These are phyloP conservation scores for Neophaeococcomyces mojaviensis DNA, from an alignment of 2,329 filamentous ascomycete species.

Conservation along the genomic window DNA sequence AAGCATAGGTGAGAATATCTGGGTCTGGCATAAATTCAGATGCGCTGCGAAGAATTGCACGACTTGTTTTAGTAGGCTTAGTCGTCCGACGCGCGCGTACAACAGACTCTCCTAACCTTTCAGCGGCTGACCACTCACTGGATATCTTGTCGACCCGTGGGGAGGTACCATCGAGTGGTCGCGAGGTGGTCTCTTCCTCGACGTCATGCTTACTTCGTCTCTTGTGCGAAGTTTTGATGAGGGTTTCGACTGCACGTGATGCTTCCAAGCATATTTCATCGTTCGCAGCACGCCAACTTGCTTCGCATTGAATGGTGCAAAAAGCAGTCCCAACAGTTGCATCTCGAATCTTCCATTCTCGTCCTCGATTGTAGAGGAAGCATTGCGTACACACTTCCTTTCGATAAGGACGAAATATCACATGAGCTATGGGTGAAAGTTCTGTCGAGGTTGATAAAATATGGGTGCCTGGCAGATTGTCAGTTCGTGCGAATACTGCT, in stretches of 20 bases:
- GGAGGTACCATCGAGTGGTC: background rate
- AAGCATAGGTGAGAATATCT: slow-evolving; percentile 7
- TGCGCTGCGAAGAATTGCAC: background rate
- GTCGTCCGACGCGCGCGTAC: background rate
- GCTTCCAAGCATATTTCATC: slow-evolving; percentile 2
- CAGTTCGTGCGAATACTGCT: slow-evolving; percentile 7
- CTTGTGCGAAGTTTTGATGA: background rate
- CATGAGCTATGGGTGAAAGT: slow-evolving; percentile 9
- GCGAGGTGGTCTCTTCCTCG: background rate
- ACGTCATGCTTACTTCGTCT: background rate
- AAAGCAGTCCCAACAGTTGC: slow-evolving; percentile 7
- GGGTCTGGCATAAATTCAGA: background rate
- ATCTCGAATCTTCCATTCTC: slow-evolving; percentile 13
- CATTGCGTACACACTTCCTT: slow-evolving; percentile 16
- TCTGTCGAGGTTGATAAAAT: slow-evolving; percentile 8
- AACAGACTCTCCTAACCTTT: background rate
- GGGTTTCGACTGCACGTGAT: slow-evolving; percentile 3
- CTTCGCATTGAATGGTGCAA: slow-evolving; percentile 10
- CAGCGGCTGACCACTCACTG: background rate
- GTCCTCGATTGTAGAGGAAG: slow-evolving; percentile 14
- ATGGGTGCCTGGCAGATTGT: background rate
- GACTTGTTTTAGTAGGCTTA: slow-evolving; percentile 5
- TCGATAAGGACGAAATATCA: slow-evolving; percentile 11
- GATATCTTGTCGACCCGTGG: background rate
- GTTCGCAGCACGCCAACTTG: slow-evolving; percentile 2